Base-by-base conservation (phyloP, 2,329 filamentous ascomycete species). In the Knufia fluminis region DNA sequence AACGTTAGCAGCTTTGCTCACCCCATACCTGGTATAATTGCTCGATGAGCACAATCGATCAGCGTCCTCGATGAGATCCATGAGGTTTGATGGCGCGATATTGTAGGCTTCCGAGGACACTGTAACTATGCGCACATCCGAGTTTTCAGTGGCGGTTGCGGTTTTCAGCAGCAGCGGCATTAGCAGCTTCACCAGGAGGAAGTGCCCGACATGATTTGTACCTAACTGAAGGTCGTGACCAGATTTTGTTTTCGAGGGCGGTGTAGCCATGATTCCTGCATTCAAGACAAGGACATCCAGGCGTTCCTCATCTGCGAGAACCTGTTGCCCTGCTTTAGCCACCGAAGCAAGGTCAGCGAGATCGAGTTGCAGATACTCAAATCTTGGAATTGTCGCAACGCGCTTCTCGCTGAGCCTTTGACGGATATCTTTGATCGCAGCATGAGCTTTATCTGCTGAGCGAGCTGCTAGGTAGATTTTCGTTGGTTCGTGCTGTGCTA, bases 391-490 rank as follows among this genome's bases (percentile, higher is more conserved):
- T n/a, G n/a, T n/a, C n/a, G n/a, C n/a, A n/a, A n/a, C n/a, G n/a
- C n/a, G n/a, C n/a, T n/a, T n/a, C n/a, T n/a, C n/a, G n/a, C n/a
- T n/a, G n/a, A n/a, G n/a, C n/a, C n/a, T n/a, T n/a, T n/a, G n/a
- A n/a, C n/a, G 59, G 52, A 71, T 66, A 2, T 66, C 62, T 14
- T 71, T 61, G 36, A 78, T 71, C 7, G 70, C 66, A 6, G 69
- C 64, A 17, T 66, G 70, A 9, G 70, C 70, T 40, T 70, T 65
- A 36, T 60, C 55, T 44, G 63, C 63, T 17, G 66, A 72, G 40
- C 76, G 72, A 2, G 74, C 75, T 12, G 70, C 74, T 51, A 81
- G 69, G 63, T 75, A 79, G 52, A 80, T 73, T 49, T 76, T 71
- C 1, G 65, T 63, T 1, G 77, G 75, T 6, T 66, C 60, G 58